Evolutionary conservation across 306 rosid species (phyloP).

Genomic region (Macrotyloma uniflorum): DNA sequence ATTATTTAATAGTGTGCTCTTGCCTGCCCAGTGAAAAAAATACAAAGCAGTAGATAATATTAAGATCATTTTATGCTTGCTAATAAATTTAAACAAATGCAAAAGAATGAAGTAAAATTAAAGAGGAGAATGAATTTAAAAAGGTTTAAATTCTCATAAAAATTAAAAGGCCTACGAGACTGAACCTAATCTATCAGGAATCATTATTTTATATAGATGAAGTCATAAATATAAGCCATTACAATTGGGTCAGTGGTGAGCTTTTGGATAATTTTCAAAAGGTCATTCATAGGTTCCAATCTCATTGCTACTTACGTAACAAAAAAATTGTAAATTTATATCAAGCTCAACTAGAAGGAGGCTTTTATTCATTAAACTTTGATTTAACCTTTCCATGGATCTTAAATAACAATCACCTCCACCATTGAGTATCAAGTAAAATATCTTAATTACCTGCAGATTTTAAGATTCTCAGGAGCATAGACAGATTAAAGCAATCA

Average conservation of each 20-base stretch:
- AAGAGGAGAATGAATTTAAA: constrained; percentile 21
- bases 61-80: neutral
- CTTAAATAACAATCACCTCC: constrained; percentile 27
- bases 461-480: constrained; percentile 6
- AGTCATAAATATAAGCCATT: neutral
- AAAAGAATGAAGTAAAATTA: constrained; percentile 18
- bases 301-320: neutral
- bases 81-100: constrained; percentile 13
- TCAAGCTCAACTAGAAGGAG: constrained; percentile 21
- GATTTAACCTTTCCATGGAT: constrained; percentile 19
- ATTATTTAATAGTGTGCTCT: constrained; percentile 87
- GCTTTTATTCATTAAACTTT: constrained; percentile 20
- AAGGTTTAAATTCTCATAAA: neutral
- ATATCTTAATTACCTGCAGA: constrained; percentile 5
- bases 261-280: neutral
- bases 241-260: neutral
- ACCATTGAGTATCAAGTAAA: constrained; percentile 24
- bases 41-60: neutral
- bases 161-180: neutral
- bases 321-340: neutral
- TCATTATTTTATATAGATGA: constrained; percentile 2
- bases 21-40: constrained; percentile 63
- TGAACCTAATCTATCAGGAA: constrained; percentile 14
- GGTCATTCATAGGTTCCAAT: neutral
- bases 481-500: neutral